Base-by-base conservation (phyloP, 2,329 filamentous ascomycete genomes). In the Emmonsiellopsis sp. region DNA sequence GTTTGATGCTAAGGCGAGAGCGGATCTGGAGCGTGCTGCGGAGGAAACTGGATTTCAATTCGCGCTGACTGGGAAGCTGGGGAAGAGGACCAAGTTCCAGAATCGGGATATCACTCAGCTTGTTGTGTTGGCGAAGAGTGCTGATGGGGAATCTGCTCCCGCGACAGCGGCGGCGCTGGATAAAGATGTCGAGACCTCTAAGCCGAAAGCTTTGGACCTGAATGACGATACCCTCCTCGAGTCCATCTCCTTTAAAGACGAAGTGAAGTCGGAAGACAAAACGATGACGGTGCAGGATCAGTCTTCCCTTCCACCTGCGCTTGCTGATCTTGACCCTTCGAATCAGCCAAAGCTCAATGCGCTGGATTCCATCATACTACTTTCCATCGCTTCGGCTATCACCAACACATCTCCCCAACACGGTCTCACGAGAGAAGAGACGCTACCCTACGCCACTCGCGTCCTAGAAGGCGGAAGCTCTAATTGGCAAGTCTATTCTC, bases 401-500 rank as follows among this genome's bases (percentile, higher is more conserved):
- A 94, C 87, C 57, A 95, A 97, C 64, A 90, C 88, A 0, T 86
- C 90, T 0, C 90, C 93, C 0, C 78, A 83, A 1, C 86, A 97
- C 66, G 85, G 87, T 0, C 76, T 98, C 0, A 97, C 91, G 0
- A 80, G 90, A n/a, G 91, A 97, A 70, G 89, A 97, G 66, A 92
- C 95, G 4, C 72, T 95, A 1, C 93, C 93, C 0, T 98, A 92
- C 66, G 93, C 93, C 0, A 86, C 85, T 1, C 83, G 93, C 41
- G 93, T 97, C 0, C 78, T 98, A 1, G 81, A 87, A 7, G 90
- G 93, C 56, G 91, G 92, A 61, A 87, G 87, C 45, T 92, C 89
- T 0, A 98, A 97, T 69, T 98, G 93, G 93, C 93, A 97, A 68
- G 85, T 96, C 35, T 97, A 97, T 67, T 96, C 93, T 0, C 91